phyloP scores from a whole-genome alignment of 2,329 filamentous ascomycete species.

The Biscogniauxia sp. region DNA sequence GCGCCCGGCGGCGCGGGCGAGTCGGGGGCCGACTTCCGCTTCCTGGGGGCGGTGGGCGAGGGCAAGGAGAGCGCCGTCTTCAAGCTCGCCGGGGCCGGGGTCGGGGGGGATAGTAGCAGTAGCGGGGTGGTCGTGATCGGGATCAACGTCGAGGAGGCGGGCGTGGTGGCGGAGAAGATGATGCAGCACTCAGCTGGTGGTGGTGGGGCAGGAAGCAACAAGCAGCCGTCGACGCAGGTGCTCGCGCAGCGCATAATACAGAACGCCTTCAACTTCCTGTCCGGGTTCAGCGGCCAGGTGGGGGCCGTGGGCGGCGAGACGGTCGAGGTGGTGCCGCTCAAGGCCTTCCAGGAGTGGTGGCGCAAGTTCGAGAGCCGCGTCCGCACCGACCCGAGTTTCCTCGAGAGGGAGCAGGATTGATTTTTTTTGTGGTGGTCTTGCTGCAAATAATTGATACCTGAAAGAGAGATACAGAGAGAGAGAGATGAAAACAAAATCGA shows the following conservation, averaged over 20 bases:
- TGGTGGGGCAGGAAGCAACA: conserved; percentile 20
- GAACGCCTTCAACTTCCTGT: conserved; percentile 95
- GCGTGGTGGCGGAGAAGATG: conserved; percentile 58
- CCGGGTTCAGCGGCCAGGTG: conserved; percentile 72
- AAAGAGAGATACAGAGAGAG: neutral
- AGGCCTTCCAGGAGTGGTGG: conserved; percentile 98
- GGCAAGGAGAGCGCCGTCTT: conserved; percentile 93
- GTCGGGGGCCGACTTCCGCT: conserved; percentile 63
- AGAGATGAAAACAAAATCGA: no score
- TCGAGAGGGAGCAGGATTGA: conserved; percentile 66
- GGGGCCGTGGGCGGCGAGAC: conserved; percentile 47
- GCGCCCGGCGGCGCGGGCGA: conserved; percentile 35
- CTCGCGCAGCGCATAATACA: conserved; percentile 92
- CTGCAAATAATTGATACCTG: no score
- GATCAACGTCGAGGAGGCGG: conserved; percentile 75
- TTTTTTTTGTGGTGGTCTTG: no score
- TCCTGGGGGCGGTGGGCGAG: conserved; percentile 84
- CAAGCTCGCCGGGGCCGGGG: conserved; percentile 65
- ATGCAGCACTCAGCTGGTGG: conserved; percentile 30
- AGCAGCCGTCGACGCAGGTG: conserved; percentile 64
- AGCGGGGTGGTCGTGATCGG: conserved; percentile 63
- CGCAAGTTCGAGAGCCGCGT: conserved; percentile 88
- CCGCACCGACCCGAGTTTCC: conserved; percentile 80
- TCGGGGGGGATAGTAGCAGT: conserved; percentile 8
- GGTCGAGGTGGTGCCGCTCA: conserved; percentile 87